A percentile compares a stretch with the other conserved stretches of the same genome.
Evolutionary conservation across 1,284 basidiomycete species (phyloP).

Genomic region (Hemileia vastatrix): DNA sequence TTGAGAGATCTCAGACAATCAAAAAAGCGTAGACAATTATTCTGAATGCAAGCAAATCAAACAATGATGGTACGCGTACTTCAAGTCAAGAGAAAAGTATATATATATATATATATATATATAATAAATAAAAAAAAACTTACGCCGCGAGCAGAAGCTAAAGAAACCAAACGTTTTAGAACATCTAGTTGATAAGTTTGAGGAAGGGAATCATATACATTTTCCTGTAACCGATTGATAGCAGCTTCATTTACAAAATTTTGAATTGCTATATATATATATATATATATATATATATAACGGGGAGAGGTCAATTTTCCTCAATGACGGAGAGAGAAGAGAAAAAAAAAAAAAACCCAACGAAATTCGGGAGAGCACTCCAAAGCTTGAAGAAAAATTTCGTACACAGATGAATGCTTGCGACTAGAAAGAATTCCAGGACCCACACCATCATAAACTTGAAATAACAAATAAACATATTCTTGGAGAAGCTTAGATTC

Average conservation of each 20-base stretch:
- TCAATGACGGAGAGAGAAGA: no score
- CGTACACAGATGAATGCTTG: constrained; percentile 9
- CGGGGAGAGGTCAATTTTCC: background rate
- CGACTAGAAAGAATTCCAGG: constrained; percentile 4
- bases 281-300: no score
- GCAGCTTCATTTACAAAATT: constrained; percentile 7
- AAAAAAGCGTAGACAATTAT: no score
- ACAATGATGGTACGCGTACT: no score
- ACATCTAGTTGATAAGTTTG: constrained; percentile 12
- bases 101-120: no score
- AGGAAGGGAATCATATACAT: constrained; percentile 10
- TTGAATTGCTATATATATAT: constrained; percentile 7
- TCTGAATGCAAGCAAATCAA: no score
- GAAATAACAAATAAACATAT: constrained; percentile 12
- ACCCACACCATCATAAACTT: constrained; percentile 11
- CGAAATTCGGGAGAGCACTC: constrained; percentile 1
- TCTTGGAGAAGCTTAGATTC: constrained; percentile 1
- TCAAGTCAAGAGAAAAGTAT: no score
- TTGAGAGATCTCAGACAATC: no score
- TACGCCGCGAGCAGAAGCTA: constrained; percentile 13
- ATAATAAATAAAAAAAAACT: background rate
- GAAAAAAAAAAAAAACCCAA: background rate
- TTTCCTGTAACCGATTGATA: constrained; percentile 1
- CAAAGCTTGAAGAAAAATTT: constrained; percentile 10
- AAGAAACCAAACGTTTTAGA: constrained; percentile 2